Percentiles rank a stretch among this genome's conserved stretches.
phyloP scores from a whole-genome alignment of 2,329 filamentous ascomycete genomes.

The Claviceps maximensis region DNA sequence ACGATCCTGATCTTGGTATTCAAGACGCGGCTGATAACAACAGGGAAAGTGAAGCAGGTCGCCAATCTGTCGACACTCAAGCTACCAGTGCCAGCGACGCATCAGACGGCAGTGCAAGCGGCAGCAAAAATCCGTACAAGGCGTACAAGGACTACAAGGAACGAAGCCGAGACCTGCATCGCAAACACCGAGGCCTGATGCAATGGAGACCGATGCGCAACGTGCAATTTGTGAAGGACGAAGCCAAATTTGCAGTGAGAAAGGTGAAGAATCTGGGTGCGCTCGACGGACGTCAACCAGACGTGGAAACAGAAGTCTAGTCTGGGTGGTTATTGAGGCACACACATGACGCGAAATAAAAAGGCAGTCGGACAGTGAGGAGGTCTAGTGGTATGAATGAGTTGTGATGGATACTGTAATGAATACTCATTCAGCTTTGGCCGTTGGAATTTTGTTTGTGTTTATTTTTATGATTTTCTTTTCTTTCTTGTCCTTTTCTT shows the following conservation, averaged over 20 bases:
- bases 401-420: neutral
- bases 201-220: constrained; percentile 90
- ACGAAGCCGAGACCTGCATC: constrained; percentile 61
- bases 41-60: constrained; percentile 15
- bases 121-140: constrained; percentile 39
- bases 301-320: constrained; percentile 66
- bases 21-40: constrained; percentile 32
- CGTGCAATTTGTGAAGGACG: constrained; percentile 73
- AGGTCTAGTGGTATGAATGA: too few species aligned
- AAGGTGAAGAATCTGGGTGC: constrained; percentile 67
- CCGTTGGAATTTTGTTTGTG: too few species aligned
- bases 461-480: too few species aligned
- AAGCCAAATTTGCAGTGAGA: constrained; percentile 64
- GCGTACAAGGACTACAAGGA: constrained; percentile 50
- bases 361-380: too few species aligned
- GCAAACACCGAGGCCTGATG: constrained; percentile 83
- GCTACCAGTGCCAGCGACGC: constrained; percentile 18
- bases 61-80: constrained; percentile 27
- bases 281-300: constrained; percentile 70
- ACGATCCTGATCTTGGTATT: constrained; percentile 42
- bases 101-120: constrained; percentile 22
- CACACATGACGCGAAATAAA: neutral
- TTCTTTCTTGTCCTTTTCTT: too few species aligned
- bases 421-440: too few species aligned
- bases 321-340: neutral